Conservation (phyloP, 768 basidiomycete genomes). For the Cyclocybe aegerita region DNA sequence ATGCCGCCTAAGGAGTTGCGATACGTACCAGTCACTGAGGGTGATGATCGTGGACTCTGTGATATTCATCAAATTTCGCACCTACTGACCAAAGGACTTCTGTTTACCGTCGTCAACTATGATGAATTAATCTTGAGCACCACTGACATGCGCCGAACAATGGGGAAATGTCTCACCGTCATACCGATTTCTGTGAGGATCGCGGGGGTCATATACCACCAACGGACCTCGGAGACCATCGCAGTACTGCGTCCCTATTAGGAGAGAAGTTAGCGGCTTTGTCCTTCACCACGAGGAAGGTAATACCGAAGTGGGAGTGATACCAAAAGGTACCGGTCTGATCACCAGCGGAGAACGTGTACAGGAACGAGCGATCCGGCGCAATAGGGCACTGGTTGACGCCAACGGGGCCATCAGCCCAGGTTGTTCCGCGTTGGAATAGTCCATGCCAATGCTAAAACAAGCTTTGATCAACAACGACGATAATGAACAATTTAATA, state of each 20-base stretch:
- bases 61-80: background rate
- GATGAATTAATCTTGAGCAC: too few relatives aligned
- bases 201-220: conserved; percentile 38
- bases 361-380: conserved; percentile 40
- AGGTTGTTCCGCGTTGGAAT: conserved; percentile 39
- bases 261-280: background rate
- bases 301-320: conserved; percentile 30
- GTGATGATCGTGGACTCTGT: conserved; percentile 43
- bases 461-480: background rate
- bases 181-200: conserved; percentile 31
- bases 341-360: conserved; percentile 30
- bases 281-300: background rate
- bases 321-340: conserved; percentile 38
- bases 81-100: background rate
- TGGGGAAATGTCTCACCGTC: conserved; percentile 4
- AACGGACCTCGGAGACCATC: conserved; percentile 39
- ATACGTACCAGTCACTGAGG: conserved; percentile 35
- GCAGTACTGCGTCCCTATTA: conserved; percentile 44
- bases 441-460: conserved; percentile 55
- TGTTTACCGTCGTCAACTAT: conserved; percentile 16
- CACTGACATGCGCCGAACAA: too few relatives aligned
- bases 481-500: background rate
- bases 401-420: conserved; percentile 41
- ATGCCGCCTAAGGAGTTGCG: background rate
- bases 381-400: conserved; percentile 51